Evolutionary conservation across 2,329 filamentous ascomycete genomes (phyloP), one percentile per base, ranked within the genome.

Genomic region (Penicillium olsonii): DNA sequence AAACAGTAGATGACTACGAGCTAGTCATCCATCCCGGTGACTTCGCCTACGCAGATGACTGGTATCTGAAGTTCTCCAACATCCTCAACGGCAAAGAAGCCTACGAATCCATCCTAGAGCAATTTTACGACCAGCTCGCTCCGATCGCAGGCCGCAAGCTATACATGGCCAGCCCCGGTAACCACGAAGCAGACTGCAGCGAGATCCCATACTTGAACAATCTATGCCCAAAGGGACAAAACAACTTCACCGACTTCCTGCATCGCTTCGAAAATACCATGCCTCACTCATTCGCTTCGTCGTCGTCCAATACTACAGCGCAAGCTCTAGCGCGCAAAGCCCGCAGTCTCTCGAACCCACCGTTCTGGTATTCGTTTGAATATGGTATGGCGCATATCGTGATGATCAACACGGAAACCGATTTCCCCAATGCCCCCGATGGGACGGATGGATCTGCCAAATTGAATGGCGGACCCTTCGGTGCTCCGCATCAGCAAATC

Each of bases 331-430:
- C 79, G 37, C 72, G 74, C 51, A 74, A 73, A 56, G 80, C 80
- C 2, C 56, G 62, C 18, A 19, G 61, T 33, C 68, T 80, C 8
- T 68, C 78, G 4, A 72, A 77, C n/a, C 77, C 79, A 14, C 77
- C 79, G 0, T 82, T 82, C 59, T 83, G 80, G 80, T 83, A 81
- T 68, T 80, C 77, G 0, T 84, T 83, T 59, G 80, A 83, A 52
- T 82, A 83, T 62, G 80, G 80, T 51, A 78, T 82, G 76, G 73
- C 69, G 1, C 80, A 83, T 61, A 64, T 80, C 45, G 68, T 75
- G 29, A 79, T 80, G 77, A 73, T 83, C 52, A 68, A 83, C 68
- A 83, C 79, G 0, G 80, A 83, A 56, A 83, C 80, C 2, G 80
- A 83, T 64, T 82, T 83, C 53, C 56, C 71, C 3, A 47, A 73